Conservation (phyloP, 192 early-diverging fungal species). For the Backusella liffmaniae region DNA sequence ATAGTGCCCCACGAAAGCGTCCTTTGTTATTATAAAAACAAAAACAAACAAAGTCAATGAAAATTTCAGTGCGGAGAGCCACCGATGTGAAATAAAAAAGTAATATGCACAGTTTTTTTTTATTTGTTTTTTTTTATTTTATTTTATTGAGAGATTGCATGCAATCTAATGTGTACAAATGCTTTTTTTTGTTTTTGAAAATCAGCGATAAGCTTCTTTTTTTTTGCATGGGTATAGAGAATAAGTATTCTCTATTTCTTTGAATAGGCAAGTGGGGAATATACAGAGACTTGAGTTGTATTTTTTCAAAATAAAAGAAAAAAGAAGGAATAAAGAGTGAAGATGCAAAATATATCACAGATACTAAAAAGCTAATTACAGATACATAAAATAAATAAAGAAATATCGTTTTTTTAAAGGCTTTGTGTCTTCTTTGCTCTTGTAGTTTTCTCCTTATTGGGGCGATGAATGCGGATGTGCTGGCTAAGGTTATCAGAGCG, state of each 20-base stretch:
- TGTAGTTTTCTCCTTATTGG: conserved; percentile 5
- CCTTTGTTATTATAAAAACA: background rate
- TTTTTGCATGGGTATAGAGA: background rate
- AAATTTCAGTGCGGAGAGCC: background rate
- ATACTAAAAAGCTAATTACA: background rate
- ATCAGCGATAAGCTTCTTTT: background rate
- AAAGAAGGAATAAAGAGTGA: background rate
- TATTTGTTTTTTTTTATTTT: background rate
- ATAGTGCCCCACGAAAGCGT: background rate
- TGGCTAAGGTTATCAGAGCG: conserved; percentile 54
- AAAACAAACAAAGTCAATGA: background rate
- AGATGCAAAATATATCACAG: background rate
- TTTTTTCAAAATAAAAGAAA: too few species aligned
- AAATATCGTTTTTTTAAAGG: background rate
- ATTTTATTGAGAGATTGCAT: background rate
- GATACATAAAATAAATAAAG: background rate
- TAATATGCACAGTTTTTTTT: background rate
- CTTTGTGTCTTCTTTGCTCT: background rate
- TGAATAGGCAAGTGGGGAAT: background rate
- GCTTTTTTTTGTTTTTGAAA: background rate
- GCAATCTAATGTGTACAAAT: conserved; percentile 8
- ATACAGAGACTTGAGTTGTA: background rate
- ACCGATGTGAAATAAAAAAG: background rate
- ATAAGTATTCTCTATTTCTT: background rate
- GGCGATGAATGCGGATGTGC: conserved; percentile 54